Conservation (phyloP, 257 asterid species). For the Solanum pinnatisectum region DNA sequence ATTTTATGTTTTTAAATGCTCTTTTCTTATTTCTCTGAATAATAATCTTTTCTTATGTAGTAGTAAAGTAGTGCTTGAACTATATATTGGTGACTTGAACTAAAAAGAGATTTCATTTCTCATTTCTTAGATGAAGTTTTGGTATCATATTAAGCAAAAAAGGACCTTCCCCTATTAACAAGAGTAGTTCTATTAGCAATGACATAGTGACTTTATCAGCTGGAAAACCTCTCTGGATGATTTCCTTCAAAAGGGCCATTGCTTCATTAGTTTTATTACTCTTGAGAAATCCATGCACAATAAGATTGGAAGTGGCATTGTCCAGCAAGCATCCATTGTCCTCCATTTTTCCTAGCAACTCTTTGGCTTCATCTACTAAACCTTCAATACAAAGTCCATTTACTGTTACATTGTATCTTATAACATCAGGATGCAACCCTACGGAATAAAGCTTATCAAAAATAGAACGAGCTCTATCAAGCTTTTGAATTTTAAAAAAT, state of each 20-base stretch:
- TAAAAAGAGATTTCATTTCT: background rate
- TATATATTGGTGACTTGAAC: too few species aligned
- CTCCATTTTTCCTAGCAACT: conserved; percentile 13
- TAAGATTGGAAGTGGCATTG: conserved; percentile 7
- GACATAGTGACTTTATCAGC: background rate
- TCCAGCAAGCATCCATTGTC: conserved; percentile 5
- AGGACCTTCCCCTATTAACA: background rate
- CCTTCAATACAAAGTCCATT: conserved; percentile 18
- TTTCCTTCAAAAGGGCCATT: conserved; percentile 7
- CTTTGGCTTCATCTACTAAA: conserved; percentile 13
- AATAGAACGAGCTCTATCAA: conserved; percentile 6
- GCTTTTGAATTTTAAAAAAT: conserved; percentile 5
- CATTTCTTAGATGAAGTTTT: background rate
- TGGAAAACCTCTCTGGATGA: conserved; percentile 1
- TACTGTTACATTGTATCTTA: conserved; percentile 12
- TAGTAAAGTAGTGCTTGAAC: too few species aligned
- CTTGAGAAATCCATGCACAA: background rate
- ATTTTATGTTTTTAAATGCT: too few species aligned
- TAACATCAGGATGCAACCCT: conserved; percentile 14
- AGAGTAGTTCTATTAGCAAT: background rate
- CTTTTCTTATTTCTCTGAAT: too few species aligned
- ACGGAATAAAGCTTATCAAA: conserved; percentile 7
- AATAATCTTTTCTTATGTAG: too few species aligned
- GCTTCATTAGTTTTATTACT: conserved; percentile 8
- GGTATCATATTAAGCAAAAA: conserved; percentile 1